Evolutionary conservation across 371 early-diverging fungal species (phyloP).

Genomic region (Coemansia sp.): DNA sequence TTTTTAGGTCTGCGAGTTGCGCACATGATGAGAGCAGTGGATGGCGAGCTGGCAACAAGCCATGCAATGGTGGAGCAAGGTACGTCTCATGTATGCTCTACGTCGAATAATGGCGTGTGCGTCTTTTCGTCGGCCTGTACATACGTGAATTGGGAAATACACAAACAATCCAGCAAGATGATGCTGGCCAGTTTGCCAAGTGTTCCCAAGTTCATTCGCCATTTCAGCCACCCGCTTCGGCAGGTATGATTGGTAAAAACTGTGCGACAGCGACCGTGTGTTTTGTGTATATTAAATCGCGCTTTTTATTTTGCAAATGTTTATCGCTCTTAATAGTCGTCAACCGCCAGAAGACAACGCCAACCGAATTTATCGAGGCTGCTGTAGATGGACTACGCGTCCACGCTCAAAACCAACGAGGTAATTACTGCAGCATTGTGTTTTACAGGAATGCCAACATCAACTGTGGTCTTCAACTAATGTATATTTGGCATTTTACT

Average conservation of each 20-base stretch:
- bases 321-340: background rate
- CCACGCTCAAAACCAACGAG: conserved; percentile 11
- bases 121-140: background rate
- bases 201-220: background rate
- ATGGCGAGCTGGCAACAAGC: conserved; percentile 11
- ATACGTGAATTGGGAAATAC: background rate
- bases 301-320: background rate
- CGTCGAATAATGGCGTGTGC: background rate
- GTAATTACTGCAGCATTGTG: conserved; percentile 5
- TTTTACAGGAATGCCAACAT: background rate
- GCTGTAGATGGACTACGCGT: conserved; percentile 9
- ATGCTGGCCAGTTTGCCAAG: background rate
- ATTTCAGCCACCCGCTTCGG: conserved; percentile 7
- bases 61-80: conserved; percentile 8
- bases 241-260: conserved; percentile 3
- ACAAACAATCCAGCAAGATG: background rate
- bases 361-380: background rate
- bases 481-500: background rate
- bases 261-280: background rate
- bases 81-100: conserved; percentile 11
- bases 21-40: conserved; percentile 20
- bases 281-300: too few relatives aligned
- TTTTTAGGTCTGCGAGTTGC: conserved; percentile 21
- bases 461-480: background rate
- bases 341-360: background rate